Conservation (phyloP, 2,329 filamentous ascomycete species). For the Phialemonium atrogriseum region DNA sequence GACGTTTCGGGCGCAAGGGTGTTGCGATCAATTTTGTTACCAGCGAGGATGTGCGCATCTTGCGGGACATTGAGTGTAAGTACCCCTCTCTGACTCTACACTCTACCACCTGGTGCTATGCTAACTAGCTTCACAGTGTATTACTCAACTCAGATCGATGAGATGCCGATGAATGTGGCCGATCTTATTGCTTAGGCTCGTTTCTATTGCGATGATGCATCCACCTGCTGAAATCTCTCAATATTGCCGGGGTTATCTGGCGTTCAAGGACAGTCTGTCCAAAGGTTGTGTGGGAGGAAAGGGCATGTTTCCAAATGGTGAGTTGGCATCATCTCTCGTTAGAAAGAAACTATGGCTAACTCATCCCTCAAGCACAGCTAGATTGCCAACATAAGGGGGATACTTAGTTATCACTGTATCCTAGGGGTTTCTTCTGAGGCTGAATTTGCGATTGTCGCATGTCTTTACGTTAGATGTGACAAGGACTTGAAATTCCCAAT, state of each 20-base stretch:
- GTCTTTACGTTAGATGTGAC: too few relatives aligned
- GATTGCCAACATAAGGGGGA: too few relatives aligned
- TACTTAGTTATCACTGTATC: too few relatives aligned
- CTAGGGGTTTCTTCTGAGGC: too few relatives aligned
- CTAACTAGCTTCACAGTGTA: conserved; percentile 51
- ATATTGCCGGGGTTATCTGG: not conserved
- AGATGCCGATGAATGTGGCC: conserved; percentile 96
- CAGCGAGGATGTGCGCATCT: conserved; percentile 92
- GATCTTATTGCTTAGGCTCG: conserved; percentile 50
- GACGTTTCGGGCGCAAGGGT: conserved; percentile 94
- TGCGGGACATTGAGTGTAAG: conserved; percentile 90
- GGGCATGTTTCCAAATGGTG: too few relatives aligned
- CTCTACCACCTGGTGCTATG: not conserved
- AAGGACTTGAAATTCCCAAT: too few relatives aligned
- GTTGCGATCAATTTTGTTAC: conserved; percentile 99
- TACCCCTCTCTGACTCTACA: conserved; percentile 11
- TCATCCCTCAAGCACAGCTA: too few relatives aligned
- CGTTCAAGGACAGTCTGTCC: not conserved
- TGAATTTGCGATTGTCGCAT: too few relatives aligned
- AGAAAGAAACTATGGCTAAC: too few relatives aligned
- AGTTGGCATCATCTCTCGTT: too few relatives aligned
- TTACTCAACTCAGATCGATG: conserved; percentile 94
- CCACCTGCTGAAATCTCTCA: not conserved
- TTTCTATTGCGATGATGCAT: conserved; percentile 8
- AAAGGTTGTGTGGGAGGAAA: too few relatives aligned